Evolutionary conservation across 768 basidiomycete genomes (phyloP).

Genomic region (Sporobolomyces roseus): DNA sequence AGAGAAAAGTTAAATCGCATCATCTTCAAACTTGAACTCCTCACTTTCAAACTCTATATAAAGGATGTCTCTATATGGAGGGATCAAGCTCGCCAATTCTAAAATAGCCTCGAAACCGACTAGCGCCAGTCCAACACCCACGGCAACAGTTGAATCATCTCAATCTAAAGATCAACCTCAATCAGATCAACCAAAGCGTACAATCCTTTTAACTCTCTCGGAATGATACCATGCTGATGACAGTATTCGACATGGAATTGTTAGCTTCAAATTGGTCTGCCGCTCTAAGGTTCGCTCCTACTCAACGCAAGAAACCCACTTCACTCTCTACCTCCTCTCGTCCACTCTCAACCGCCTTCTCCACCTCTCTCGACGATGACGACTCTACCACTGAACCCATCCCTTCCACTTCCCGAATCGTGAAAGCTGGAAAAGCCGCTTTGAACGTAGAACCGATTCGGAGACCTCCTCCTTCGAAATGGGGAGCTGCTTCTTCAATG

Average conservation of each 20-base stretch:
- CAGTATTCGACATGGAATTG: background rate
- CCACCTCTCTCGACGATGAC: constrained; percentile 13
- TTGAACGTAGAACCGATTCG: constrained; percentile 16
- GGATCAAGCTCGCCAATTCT: constrained; percentile 11
- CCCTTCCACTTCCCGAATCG: background rate
- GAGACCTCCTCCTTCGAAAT: constrained; percentile 20
- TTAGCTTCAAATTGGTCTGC: constrained; percentile 35
- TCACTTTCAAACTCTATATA: background rate
- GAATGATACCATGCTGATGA: too few relatives aligned
- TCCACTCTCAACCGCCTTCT: constrained; percentile 14
- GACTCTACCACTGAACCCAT: background rate
- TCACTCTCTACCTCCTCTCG: background rate
- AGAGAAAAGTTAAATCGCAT: too few relatives aligned
- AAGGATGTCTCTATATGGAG: constrained; percentile 31
- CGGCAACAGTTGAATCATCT: background rate
- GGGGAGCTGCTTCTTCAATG: constrained; percentile 14
- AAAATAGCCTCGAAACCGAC: background rate
- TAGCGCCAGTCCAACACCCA: background rate
- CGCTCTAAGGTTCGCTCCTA: constrained; percentile 37
- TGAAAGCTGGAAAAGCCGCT: constrained; percentile 19
- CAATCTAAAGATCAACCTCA: too few relatives aligned
- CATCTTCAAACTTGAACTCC: background rate
- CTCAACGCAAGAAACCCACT: constrained; percentile 23
- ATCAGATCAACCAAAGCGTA: constrained; percentile 30
- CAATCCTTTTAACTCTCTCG: too few relatives aligned